A percentile compares a stretch with the other conserved stretches of the same genome.
Evolutionary conservation across 306 rosid species (phyloP).

Genomic region (Rosa chinensis): DNA sequence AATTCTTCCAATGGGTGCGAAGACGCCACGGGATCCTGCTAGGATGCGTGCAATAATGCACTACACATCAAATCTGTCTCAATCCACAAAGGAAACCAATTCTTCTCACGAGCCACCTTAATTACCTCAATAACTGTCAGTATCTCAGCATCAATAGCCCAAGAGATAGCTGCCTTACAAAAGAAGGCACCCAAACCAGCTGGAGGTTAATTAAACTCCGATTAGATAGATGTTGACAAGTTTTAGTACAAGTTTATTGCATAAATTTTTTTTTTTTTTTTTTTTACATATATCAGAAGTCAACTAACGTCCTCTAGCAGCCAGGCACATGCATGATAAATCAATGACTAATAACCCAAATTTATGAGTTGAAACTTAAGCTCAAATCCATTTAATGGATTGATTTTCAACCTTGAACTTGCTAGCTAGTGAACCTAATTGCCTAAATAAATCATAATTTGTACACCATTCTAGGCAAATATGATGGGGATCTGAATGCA

Average conservation of each 20-base stretch:
- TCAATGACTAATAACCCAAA: not conserved
- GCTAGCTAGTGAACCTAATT: not conserved
- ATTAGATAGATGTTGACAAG: not conserved
- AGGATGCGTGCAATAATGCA: too few relatives aligned
- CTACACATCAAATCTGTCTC: too few relatives aligned
- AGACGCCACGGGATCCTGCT: too few relatives aligned
- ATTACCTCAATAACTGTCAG: too few relatives aligned
- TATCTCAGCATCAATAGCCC: too few relatives aligned
- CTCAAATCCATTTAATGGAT: not conserved
- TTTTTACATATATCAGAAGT: not conserved
- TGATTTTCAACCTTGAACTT: conserved; percentile 11
- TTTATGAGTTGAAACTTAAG: not conserved
- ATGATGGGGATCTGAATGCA: not conserved
- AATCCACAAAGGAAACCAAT: too few relatives aligned
- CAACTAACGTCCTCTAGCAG: not conserved
- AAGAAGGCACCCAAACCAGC: not conserved
- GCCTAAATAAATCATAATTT: not conserved
- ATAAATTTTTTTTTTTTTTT: not conserved
- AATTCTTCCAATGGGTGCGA: too few relatives aligned
- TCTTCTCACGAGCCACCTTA: too few relatives aligned
- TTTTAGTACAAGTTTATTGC: not conserved
- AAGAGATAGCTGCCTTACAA: too few relatives aligned
- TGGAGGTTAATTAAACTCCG: not conserved
- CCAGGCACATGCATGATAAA: not conserved
- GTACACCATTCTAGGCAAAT: not conserved